Base-by-base conservation (phyloP, 2,329 filamentous ascomycete species). In the Teratosphaeria zuluensis region DNA sequence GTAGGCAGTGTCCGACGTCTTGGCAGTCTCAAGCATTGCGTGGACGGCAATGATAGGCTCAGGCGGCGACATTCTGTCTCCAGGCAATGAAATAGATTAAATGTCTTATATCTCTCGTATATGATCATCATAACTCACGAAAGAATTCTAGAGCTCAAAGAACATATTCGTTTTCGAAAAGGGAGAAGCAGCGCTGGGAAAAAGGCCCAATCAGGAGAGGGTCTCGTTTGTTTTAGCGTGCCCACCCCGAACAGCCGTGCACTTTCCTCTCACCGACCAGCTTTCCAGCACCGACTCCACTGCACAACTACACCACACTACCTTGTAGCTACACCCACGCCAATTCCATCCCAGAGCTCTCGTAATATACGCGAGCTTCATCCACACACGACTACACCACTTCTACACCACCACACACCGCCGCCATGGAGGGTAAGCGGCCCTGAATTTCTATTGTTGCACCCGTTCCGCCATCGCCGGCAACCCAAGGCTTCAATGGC, bases 361-460 rank as follows among this genome's bases (percentile, higher is more conserved):
- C 51, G 24, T 46, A 5, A 46, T 16, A 28, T 31, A n/a, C 52
- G 21, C 4, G 28, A 31, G 28, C 52, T 19, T 30, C 52, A 53
- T 35, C 19, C 3, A 31, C n/a, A 31, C 52, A 31, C 52, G 1
- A 31, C 52, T 19, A 16, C 28, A 31, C 52, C 51, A 58, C 58
- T 28, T 48, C 16, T 32, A 19, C 54, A 31, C 14, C 54, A 53
- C 35, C 57, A 61, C 55, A 54, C 56, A 62, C 60, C 65, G 64
- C 55, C 65, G 59, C 60, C 56, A 66, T 66, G 65, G 65, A 66
- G 59, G 65, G 65, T 66, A 66, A 64, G 65, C 62, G 51, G 48
- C 14, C 8, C 33, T 48, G 46, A 64, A 61, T 57, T 58, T 57
- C 56, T 30, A 57, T 56, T 52, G 46, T 57, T 51, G 51, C 57